Percentiles rank a stretch among this genome's conserved stretches.
Evolutionary conservation across 306 rosid species (phyloP).

Genomic region (Lotus japonicus): DNA sequence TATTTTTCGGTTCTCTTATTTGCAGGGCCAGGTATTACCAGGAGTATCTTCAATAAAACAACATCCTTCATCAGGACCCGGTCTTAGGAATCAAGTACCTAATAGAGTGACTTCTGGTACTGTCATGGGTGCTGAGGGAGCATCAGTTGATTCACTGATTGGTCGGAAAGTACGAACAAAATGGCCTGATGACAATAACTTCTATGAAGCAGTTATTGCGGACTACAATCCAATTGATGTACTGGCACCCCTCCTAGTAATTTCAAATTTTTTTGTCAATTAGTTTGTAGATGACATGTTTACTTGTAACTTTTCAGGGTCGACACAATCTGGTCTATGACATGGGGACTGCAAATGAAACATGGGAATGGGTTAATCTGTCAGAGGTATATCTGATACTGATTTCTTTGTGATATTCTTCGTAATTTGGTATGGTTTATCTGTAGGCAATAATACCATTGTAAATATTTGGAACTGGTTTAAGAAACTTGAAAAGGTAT

Average conservation of each 20-base stretch:
- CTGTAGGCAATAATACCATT: not conserved
- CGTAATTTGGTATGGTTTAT: not conserved
- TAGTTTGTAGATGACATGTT: slow-evolving; percentile 14
- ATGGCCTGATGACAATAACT: slow-evolving; percentile 96
- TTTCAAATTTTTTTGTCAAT: not conserved
- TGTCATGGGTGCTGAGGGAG: slow-evolving; percentile 46
- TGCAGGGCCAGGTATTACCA: slow-evolving; percentile 48
- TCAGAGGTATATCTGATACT: slow-evolving; percentile 61
- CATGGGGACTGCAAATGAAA: slow-evolving; percentile 57
- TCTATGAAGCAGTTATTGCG: slow-evolving; percentile 82
- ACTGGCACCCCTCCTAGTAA: slow-evolving; percentile 13
- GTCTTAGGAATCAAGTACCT: slow-evolving; percentile 64
- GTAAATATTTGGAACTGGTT: not conserved
- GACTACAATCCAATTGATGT: slow-evolving; percentile 71
- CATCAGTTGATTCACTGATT: slow-evolving; percentile 47
- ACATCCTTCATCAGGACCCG: slow-evolving; percentile 59
- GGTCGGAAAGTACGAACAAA: slow-evolving; percentile 81
- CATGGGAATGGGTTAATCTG: slow-evolving; percentile 91
- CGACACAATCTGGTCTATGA: slow-evolving; percentile 80
- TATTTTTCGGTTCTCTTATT: slow-evolving; percentile 1
- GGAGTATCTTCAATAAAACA: slow-evolving; percentile 66
- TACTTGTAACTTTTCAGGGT: slow-evolving; percentile 49
- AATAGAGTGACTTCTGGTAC: slow-evolving; percentile 64
- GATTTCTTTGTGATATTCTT: not conserved
- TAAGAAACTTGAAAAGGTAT: not conserved